Evolutionary conservation across 2,329 filamentous ascomycete species (phyloP), one percentile per base, ranked within the genome.

Genomic region (Didymella lethalis): DNA sequence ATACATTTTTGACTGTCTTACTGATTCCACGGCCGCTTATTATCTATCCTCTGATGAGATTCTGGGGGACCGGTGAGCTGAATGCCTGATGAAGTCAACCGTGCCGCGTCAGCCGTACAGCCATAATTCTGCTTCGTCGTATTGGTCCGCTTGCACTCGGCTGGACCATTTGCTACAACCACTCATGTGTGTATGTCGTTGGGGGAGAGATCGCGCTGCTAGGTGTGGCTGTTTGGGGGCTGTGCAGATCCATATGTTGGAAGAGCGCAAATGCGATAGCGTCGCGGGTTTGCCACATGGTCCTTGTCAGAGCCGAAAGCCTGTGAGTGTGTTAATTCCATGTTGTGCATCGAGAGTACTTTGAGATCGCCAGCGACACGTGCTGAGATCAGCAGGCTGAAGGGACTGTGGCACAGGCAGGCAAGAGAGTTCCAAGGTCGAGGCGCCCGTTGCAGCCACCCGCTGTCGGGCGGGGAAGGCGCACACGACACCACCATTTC

Each of bases 91-190:
- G 25, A 49, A 7, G 44, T 34, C 16, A 10, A n/a, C 16, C 25
- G 36, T 54, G 44, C 54, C 49, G 40, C 23, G 46, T 48, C 56
- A 59, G 50, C 50, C 40, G 56, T 36, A 59, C 46, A 59, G 56
- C 50, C 50, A 54, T 50, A 54, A 28, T 3, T 6, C 25, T 34
- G 10, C 20, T 18, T 26, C n/a, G 25, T 47, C 25, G 26, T 18
- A 49, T 56, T 43, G 14, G 36, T 26, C 18, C 25, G 16, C 14
- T 38, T 28, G 26, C 41, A 11, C 11, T 31, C 11, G 45, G 23
- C 38, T 45, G 36, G 25, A 12, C 40, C 38, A 36, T 45, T 52
- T 36, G 40, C 38, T 38, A 11, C 20, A 28, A 38, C 10, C 7
- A 38, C 11, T 18, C 18, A 1, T 10, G 7, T 36, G 14, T 0